phyloP scores from a whole-genome alignment of 192 early-diverging fungal species.

The Coemansia sp. region DNA sequence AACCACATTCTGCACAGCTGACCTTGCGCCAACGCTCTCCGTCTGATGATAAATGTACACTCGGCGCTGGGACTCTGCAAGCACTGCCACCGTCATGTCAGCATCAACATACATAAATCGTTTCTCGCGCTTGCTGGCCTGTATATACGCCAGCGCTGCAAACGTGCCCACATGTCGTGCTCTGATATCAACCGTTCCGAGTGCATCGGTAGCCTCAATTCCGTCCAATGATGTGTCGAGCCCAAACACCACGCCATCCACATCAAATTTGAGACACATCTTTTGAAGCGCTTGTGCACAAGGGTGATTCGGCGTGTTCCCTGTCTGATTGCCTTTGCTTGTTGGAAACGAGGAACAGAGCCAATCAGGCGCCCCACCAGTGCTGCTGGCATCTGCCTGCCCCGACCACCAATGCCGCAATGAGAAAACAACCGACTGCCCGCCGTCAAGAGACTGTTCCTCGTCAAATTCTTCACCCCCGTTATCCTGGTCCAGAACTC shows the following conservation, averaged over 20 bases:
- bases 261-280: conserved; percentile 64
- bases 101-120: conserved; percentile 62
- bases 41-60: conserved; percentile 48
- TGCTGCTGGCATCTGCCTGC: conserved; percentile 45
- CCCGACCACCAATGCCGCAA: conserved; percentile 40
- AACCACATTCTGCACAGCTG: conserved; percentile 43
- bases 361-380: conserved; percentile 62
- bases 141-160: conserved; percentile 70
- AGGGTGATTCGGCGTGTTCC: too few relatives aligned
- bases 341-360: conserved; percentile 54
- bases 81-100: conserved; percentile 34
- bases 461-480: conserved; percentile 36
- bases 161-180: conserved; percentile 60
- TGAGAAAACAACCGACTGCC: conserved; percentile 39
- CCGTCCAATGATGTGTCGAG: conserved; percentile 17
- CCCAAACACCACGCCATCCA: conserved; percentile 68
- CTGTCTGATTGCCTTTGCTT: not conserved
- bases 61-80: conserved; percentile 45
- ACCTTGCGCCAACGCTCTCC: not conserved
- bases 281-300: conserved; percentile 42
- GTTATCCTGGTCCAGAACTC: conserved; percentile 32
- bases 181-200: not conserved
- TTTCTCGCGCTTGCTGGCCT: conserved; percentile 73
- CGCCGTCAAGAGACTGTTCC: conserved; percentile 4
- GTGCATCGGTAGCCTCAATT: conserved; percentile 12